Conservation (phyloP, 257 asterid genomes). For the Catharanthus roseus region DNA sequence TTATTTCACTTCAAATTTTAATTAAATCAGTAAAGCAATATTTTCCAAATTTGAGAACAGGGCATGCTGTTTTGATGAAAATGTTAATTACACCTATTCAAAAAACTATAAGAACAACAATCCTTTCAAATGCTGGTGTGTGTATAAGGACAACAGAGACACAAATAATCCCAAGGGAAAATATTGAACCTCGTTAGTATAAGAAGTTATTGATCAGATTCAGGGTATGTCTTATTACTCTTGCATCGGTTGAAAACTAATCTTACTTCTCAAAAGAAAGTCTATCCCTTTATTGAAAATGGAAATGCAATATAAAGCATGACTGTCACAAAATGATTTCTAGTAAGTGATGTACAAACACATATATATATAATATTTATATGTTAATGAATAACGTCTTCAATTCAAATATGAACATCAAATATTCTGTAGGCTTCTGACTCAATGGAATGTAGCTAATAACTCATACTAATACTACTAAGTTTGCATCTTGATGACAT, state of each 20-base stretch:
- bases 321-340: neutral
- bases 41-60: neutral
- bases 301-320: neutral
- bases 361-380: neutral
- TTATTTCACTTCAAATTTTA: neutral
- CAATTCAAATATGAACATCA: neutral
- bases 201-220: neutral
- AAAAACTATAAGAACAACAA: neutral
- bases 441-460: neutral
- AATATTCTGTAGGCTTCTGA: neutral
- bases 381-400: neutral
- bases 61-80: neutral
- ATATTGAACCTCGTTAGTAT: neutral
- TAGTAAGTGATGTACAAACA: neutral
- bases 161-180: neutral
- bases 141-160: too few relatives aligned
- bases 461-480: neutral
- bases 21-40: neutral
- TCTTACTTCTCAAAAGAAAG: neutral
- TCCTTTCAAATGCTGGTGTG: neutral
- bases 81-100: neutral
- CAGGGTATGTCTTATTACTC: neutral
- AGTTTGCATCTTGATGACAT: neutral
- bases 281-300: neutral
- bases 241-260: neutral